Base-by-base conservation (phyloP, 192 early-diverging fungal genomes). In the Linnemannia hyalina region DNA sequence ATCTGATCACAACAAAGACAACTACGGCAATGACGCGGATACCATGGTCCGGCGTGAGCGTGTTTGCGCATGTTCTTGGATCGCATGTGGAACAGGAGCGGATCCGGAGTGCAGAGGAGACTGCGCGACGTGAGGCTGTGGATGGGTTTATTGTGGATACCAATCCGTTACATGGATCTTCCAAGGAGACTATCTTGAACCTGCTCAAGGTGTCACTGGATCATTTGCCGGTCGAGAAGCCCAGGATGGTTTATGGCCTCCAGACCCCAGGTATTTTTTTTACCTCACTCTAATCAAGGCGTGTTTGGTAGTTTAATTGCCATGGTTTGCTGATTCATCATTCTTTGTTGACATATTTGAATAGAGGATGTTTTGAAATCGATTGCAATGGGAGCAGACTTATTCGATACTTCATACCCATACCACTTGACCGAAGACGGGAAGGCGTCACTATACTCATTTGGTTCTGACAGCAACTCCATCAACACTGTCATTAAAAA, bases 371-470 rank as follows among this genome's bases (percentile, higher is more conserved):
- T 94, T 36, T 74, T 94, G 52, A 68, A 55, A 65, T 91, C 87
- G n/a, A 85, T 94, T 57, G 70, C 80, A 1, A 49, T 88, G 6
- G 95, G 95, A 5, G 90, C 93, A 29, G 95, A 96, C 77, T 73
- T 96, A 69, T 95, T 96, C 84, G 94, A 96, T 87, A 92, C 92
- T 35, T 87, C 88, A 70, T 96, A 96, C 82, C 88, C 94, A 26
- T 91, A 81, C 44, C 89, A 91, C 15, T 85, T 93, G 79, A 93
- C 94, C 5, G 92, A 94, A 54, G 89, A 92, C 68, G 95, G 95
- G 23, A 89, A 92, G 63, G 95, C 95, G 15, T 91, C 94, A 26
- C 86, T 88, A 5, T 93, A 93, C 75, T 79, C 82, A 40, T 91
- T 95, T 68, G 88, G 88, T 35, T 32, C 22, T 29, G 10, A 6